phyloP scores from a whole-genome alignment of 1,139 yeast species.

The Diutina siamensis region DNA sequence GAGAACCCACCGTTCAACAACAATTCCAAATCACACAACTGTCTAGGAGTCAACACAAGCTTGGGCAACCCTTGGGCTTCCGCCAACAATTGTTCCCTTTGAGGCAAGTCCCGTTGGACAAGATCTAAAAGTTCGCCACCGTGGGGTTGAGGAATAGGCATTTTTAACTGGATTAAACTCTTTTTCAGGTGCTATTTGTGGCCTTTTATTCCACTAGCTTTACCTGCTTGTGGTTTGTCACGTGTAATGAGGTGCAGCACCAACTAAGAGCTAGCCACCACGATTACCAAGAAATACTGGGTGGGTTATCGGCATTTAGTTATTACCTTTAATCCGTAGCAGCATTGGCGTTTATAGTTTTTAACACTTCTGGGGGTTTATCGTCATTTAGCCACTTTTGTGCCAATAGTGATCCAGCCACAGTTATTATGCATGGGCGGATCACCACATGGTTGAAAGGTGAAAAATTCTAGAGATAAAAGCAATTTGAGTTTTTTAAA shows the following conservation, averaged over 20 bases:
- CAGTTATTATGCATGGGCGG: too few relatives aligned
- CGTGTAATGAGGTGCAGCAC: background rate
- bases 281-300: background rate
- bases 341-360: too few relatives aligned
- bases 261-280: too few relatives aligned
- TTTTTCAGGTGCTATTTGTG: background rate
- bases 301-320: too few relatives aligned
- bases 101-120: conserved; percentile 51
- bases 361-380: too few relatives aligned
- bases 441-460: too few relatives aligned
- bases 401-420: too few relatives aligned
- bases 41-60: conserved; percentile 67
- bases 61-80: conserved; percentile 28
- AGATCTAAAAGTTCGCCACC: conserved; percentile 86
- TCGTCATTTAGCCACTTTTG: too few relatives aligned
- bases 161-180: conserved; percentile 7
- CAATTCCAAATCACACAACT: conserved; percentile 85
- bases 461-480: too few relatives aligned
- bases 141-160: conserved; percentile 76
- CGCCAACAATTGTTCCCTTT: background rate
- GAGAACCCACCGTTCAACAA: conserved; percentile 92
- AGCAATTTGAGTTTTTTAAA: too few relatives aligned
- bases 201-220: background rate
- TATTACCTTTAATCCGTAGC: too few relatives aligned
- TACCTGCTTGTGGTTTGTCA: background rate